These are phyloP conservation scores for Heracleum sosnowskyi DNA, from an alignment of 129 eudicot genomes.

Conservation along the genomic window DNA sequence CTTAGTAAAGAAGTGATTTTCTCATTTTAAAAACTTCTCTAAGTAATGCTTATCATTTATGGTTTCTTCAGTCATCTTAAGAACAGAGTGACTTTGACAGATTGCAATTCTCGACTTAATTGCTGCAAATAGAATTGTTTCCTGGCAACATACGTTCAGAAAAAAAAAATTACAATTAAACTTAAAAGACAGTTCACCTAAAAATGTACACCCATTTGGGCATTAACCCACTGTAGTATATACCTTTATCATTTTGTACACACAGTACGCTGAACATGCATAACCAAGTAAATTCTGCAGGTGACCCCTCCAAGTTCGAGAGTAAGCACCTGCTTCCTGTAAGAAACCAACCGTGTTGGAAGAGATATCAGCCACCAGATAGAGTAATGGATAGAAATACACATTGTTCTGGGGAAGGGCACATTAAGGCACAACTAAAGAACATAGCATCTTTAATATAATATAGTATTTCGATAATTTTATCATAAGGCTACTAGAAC, in stretches of 20 bases:
- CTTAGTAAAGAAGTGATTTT: too few relatives aligned
- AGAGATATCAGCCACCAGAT: neutral
- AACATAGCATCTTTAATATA: neutral
- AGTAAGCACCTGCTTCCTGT: slow-evolving; percentile 98
- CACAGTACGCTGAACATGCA: slow-evolving; percentile 92
- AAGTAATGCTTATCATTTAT: neutral
- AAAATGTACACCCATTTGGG: neutral
- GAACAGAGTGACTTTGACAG: neutral
- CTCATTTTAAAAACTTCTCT: neutral
- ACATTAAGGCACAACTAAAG: neutral
- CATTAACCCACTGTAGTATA: neutral
- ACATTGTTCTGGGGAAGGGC: neutral
- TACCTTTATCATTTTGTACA: slow-evolving; percentile 96
- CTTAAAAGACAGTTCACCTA: neutral
- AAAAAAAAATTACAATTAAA: neutral
- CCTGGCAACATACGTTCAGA: slow-evolving; percentile 8
- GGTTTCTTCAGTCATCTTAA: neutral
- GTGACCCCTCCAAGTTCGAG: slow-evolving; percentile 99
- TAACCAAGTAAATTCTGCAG: slow-evolving; percentile 92
- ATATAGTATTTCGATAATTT: neutral
- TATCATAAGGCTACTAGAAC: neutral
- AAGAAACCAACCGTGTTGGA: slow-evolving; percentile 14
- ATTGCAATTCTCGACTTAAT: slow-evolving; percentile 8
- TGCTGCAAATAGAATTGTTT: slow-evolving; percentile 8
- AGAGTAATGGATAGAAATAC: neutral